These are phyloP conservation scores for Erodium moschatum DNA, from an alignment of 441 rosid species.

Conservation along the genomic window DNA sequence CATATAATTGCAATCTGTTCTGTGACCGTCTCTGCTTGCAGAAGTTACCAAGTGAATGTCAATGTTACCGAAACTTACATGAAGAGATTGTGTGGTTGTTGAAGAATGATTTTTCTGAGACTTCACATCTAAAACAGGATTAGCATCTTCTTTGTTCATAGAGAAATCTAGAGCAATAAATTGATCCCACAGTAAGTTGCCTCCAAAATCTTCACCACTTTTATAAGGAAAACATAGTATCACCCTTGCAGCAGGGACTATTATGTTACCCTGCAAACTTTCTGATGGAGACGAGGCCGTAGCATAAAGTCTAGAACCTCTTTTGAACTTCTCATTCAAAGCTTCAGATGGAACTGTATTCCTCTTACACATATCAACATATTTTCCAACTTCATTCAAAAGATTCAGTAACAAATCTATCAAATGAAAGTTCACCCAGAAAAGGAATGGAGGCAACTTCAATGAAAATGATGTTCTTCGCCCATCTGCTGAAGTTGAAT, in stretches of 20 bases:
- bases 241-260: conserved; percentile 57
- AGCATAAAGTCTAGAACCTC: conserved; percentile 31
- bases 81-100: conserved; percentile 40
- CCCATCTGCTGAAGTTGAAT: conserved; percentile 36
- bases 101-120: conserved; percentile 33
- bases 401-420: conserved; percentile 48
- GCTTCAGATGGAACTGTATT: conserved; percentile 22
- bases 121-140: conserved; percentile 29
- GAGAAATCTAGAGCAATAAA: conserved; percentile 64
- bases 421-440: conserved; percentile 65
- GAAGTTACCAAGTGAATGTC: conserved; percentile 52
- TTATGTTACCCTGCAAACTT: conserved; percentile 49
- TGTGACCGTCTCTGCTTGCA: conserved; percentile 32
- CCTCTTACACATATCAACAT: conserved; percentile 27
- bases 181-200: conserved; percentile 46
- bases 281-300: conserved; percentile 27
- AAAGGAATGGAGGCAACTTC: conserved; percentile 54
- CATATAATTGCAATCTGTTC: conserved; percentile 22
- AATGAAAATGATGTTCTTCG: conserved; percentile 49
- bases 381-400: conserved; percentile 40
- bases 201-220: conserved; percentile 30
- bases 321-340: conserved; percentile 25
- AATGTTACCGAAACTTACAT: conserved; percentile 47
- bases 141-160: conserved; percentile 29
- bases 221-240: conserved; percentile 68